Percentiles rank a stretch among this genome's conserved stretches.
Conservation (phyloP, 2,329 filamentous ascomycete genomes). For the Clonostachys rhizophaga region DNA sequence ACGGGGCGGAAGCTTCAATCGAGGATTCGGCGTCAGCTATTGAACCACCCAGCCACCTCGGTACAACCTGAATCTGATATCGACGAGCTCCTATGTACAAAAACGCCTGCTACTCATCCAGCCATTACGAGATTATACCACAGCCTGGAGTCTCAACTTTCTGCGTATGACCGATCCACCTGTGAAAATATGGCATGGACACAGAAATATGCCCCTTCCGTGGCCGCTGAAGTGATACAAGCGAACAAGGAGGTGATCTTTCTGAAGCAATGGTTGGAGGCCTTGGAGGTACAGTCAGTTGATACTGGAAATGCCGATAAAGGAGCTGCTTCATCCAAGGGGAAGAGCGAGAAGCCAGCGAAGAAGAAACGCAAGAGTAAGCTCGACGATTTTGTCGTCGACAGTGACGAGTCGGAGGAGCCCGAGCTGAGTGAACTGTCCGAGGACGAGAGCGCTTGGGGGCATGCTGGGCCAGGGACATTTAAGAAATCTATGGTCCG, state of each 20-base stretch:
- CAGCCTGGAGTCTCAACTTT: slow-evolving; percentile 56
- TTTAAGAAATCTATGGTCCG: slow-evolving; percentile 51
- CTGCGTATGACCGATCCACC: slow-evolving; percentile 73
- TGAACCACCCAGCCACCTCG: background rate
- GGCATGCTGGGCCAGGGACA: slow-evolving; percentile 26
- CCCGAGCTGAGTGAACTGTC: slow-evolving; percentile 65
- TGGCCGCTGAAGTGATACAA: slow-evolving; percentile 71
- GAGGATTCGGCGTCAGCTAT: slow-evolving; percentile 40
- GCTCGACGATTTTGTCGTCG: slow-evolving; percentile 75
- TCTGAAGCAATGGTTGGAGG: slow-evolving; percentile 76
- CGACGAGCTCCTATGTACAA: slow-evolving; percentile 23
- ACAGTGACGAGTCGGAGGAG: slow-evolving; percentile 68
- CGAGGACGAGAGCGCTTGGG: slow-evolving; percentile 50
- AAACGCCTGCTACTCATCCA: slow-evolving; percentile 38
- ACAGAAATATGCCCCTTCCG: slow-evolving; percentile 77
- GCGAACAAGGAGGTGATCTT: slow-evolving; percentile 63
- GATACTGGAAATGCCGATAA: slow-evolving; percentile 49
- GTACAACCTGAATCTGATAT: background rate
- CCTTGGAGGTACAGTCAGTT: slow-evolving; percentile 65
- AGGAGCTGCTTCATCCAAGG: slow-evolving; percentile 15
- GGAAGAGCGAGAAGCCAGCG: slow-evolving; percentile 15
- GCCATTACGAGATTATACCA: slow-evolving; percentile 55
- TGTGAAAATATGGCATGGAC: slow-evolving; percentile 74
- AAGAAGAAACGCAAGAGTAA: slow-evolving; percentile 68
- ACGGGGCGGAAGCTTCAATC: slow-evolving; percentile 49